Conservation (phyloP, 805 yeast species). For the Myxozyma geophila region DNA sequence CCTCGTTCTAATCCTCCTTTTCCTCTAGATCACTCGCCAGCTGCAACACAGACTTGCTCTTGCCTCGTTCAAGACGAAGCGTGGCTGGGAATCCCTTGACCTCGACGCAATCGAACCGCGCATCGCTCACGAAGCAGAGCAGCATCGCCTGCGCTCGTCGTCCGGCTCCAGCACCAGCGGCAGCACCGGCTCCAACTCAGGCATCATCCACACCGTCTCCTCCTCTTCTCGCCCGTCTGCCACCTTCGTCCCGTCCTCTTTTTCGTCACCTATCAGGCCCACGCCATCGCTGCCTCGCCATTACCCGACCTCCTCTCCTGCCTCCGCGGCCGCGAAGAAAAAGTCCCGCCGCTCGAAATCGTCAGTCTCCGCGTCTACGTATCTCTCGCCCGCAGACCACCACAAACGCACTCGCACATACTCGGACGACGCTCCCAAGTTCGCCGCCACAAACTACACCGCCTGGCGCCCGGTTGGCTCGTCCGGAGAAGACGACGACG, state of each 20-base stretch:
- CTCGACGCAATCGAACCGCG: slow-evolving; percentile 47
- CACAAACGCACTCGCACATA: slow-evolving; percentile 25
- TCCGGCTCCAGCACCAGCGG: neutral
- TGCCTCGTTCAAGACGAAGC: slow-evolving; percentile 49
- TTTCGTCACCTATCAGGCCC: slow-evolving; percentile 8
- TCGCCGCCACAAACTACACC: slow-evolving; percentile 14
- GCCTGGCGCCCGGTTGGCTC: slow-evolving; percentile 22
- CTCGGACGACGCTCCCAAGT: slow-evolving; percentile 17
- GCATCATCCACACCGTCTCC: slow-evolving; percentile 4
- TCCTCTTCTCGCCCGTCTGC: neutral
- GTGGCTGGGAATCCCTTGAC: slow-evolving; percentile 48
- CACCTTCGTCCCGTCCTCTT: slow-evolving; percentile 9
- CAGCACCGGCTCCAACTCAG: neutral
- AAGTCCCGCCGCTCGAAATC: neutral
- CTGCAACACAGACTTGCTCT: slow-evolving; percentile 50
- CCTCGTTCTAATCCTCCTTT: neutral
- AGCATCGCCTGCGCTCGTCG: slow-evolving; percentile 11
- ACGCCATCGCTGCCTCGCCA: neutral
- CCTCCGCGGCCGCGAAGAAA: slow-evolving; percentile 1
- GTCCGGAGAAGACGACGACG: neutral
- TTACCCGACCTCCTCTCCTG: neutral
- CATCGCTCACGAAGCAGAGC: slow-evolving; percentile 36
- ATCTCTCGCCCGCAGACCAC: slow-evolving; percentile 7
- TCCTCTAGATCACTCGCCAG: slow-evolving; percentile 46
- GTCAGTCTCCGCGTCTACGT: neutral